Conservation (phyloP, 495 filamentous ascomycete species). For the Articulospora tetracladia region DNA sequence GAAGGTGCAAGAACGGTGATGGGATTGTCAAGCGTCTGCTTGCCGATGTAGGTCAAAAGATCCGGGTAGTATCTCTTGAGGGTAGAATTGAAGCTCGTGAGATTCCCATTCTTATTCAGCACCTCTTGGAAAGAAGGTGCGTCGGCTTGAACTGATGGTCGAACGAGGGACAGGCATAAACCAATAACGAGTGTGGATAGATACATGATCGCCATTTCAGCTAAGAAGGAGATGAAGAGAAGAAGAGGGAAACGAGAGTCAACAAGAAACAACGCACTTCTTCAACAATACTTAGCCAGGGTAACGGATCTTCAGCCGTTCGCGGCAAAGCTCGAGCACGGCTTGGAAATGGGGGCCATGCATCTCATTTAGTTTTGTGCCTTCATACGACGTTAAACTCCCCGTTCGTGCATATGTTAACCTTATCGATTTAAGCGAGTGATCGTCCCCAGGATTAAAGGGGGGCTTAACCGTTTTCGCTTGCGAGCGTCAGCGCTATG, state of each 20-base stretch:
- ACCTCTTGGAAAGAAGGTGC: not conserved
- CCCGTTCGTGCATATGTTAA: not conserved
- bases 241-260: not conserved
- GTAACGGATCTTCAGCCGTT: not conserved
- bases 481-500: not conserved
- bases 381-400: not conserved
- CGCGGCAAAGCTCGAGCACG: not conserved
- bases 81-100: slow-evolving; percentile 2
- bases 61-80: slow-evolving; percentile 6
- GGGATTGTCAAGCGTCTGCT: not conserved
- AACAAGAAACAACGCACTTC: not conserved
- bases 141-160: not conserved
- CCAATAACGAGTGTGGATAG: not conserved
- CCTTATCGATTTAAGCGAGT: not conserved
- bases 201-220: not conserved
- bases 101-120: not conserved
- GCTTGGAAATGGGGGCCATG: not conserved
- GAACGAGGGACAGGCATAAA: not conserved
- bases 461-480: not conserved
- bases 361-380: not conserved
- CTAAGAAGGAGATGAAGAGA: not conserved
- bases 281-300: not conserved
- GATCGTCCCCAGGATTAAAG: not conserved
- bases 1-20: slow-evolving; percentile 5
- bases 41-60: slow-evolving; percentile 4